Conservation (phyloP, 2,329 filamentous ascomycete species). For the Aspergillus ochraceus region DNA sequence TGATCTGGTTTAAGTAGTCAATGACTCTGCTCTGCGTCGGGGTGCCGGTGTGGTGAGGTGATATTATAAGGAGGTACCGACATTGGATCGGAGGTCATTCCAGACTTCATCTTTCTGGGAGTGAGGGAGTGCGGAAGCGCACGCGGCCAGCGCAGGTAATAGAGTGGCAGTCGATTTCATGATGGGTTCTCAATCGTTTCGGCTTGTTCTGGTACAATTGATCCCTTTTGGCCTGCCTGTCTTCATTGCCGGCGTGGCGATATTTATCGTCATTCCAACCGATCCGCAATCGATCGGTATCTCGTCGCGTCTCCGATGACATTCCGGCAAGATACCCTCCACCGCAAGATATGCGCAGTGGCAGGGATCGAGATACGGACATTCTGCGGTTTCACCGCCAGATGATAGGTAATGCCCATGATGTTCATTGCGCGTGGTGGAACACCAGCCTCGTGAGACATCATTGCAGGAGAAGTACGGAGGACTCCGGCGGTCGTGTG, state of each 20-base stretch:
- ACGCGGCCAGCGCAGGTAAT: constrained; percentile 12
- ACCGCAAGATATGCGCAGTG: background rate
- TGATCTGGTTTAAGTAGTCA: constrained; percentile 31
- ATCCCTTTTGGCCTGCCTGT: background rate
- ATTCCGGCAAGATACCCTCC: constrained; percentile 2
- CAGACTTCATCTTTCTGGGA: constrained; percentile 16
- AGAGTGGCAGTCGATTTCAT: constrained; percentile 21
- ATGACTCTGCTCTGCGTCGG: background rate
- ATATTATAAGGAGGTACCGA: constrained; percentile 8
- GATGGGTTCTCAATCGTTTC: background rate
- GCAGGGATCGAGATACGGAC: background rate
- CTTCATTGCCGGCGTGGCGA: background rate
- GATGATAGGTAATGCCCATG: background rate
- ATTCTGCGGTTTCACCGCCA: background rate
- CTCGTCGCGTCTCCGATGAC: background rate
- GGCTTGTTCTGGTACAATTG: background rate
- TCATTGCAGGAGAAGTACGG: background rate
- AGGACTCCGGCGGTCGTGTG: background rate
- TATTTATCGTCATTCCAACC: background rate
- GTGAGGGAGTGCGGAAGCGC: constrained; percentile 19
- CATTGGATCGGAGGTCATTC: constrained; percentile 25
- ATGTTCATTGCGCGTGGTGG: background rate
- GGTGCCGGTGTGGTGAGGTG: background rate
- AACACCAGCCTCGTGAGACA: constrained; percentile 1
- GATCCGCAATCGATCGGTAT: background rate